Conservation (phyloP, 768 basidiomycete genomes). For the Phaeotremella fagi region DNA sequence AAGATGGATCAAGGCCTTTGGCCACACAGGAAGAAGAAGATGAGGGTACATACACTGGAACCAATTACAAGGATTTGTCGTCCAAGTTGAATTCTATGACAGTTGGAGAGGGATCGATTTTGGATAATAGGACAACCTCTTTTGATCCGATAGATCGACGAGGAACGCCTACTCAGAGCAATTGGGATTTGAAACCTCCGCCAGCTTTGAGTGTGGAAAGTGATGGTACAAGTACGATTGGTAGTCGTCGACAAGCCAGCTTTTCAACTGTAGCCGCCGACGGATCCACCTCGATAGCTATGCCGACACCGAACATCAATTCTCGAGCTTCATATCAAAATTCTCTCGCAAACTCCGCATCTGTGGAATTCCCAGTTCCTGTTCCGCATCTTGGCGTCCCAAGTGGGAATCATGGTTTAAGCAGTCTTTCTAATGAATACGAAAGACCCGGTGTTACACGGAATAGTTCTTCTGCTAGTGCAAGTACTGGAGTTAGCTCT, state of each 20-base stretch:
- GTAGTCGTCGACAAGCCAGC: neutral
- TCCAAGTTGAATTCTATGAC: constrained; percentile 8
- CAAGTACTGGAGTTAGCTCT: neutral
- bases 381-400: constrained; percentile 10
- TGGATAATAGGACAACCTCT: neutral
- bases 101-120: neutral
- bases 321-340: constrained; percentile 4
- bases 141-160: constrained; percentile 9
- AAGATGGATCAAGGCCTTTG: neutral
- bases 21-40: neutral
- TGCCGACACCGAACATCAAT: too few relatives aligned
- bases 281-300: too few relatives aligned
- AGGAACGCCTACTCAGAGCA: constrained; percentile 21
- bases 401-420: neutral
- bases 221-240: too few relatives aligned
- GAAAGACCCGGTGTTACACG: neutral
- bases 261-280: constrained; percentile 5
- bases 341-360: too few relatives aligned
- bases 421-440: too few relatives aligned
- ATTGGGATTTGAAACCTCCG: constrained; percentile 9
- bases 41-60: neutral
- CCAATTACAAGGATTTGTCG: constrained; percentile 1
- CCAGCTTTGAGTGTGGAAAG: neutral
- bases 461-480: constrained; percentile 1
- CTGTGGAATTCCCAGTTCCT: constrained; percentile 7